Percentiles rank a stretch among this genome's conserved stretches.
Evolutionary conservation across 345 rosid species (phyloP).

Genomic region (Tarenaya hassleriana): DNA sequence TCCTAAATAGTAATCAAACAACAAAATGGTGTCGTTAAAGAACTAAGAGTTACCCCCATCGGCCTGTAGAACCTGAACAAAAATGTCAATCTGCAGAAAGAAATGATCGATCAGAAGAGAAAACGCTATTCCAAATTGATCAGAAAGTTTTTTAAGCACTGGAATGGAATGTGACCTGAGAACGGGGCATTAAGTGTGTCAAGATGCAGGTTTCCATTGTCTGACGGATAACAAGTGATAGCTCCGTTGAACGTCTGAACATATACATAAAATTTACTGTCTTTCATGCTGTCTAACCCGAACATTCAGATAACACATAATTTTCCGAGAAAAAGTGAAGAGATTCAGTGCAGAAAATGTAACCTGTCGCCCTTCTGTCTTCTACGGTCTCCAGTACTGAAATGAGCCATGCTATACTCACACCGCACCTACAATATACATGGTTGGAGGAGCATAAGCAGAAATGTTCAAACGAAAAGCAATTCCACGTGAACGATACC

Average conservation of each 20-base stretch:
- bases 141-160: background rate
- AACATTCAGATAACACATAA: no score
- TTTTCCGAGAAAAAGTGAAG: background rate
- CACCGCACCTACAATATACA: slow-evolving; percentile 54
- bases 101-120: slow-evolving; percentile 6
- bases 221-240: slow-evolving; percentile 86
- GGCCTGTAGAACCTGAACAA: slow-evolving; percentile 94
- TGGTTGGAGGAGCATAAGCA: background rate
- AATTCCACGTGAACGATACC: background rate
- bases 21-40: no score
- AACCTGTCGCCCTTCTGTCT: slow-evolving; percentile 87
- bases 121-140: background rate
- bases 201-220: slow-evolving; percentile 91
- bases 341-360: background rate
- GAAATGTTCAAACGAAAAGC: background rate
- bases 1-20: no score
- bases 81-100: slow-evolving; percentile 74
- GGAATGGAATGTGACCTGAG: slow-evolving; percentile 58
- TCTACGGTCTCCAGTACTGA: slow-evolving; percentile 88
- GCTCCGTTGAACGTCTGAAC: slow-evolving; percentile 87
- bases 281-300: no score
- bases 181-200: slow-evolving; percentile 77
- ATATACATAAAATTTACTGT: background rate
- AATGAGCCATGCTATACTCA: slow-evolving; percentile 95
- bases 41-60: slow-evolving; percentile 65